Evolutionary conservation across 495 filamentous ascomycete genomes (phyloP).

Genomic region (Cercophora sp.): DNA sequence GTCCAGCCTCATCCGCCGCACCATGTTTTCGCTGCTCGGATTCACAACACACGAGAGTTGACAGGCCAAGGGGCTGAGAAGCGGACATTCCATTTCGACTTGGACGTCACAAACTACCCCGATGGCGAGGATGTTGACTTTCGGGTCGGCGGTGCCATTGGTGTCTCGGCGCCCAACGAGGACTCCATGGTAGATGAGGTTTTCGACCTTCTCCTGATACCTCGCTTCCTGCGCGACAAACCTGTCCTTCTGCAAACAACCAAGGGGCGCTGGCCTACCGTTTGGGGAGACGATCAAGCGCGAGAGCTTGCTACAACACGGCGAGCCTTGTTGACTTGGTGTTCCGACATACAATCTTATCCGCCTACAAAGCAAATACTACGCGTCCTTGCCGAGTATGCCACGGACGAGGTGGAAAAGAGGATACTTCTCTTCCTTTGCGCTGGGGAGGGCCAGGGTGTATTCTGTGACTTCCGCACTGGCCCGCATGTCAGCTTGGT

Average conservation of each 20-base stretch:
- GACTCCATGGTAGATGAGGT: slow-evolving; percentile 73
- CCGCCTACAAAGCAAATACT: slow-evolving; percentile 86
- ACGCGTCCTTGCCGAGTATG: slow-evolving; percentile 81
- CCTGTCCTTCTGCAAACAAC: slow-evolving; percentile 71
- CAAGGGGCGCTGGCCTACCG: slow-evolving; percentile 88
- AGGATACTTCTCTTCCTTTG: slow-evolving; percentile 81
- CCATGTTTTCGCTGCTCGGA: slow-evolving; percentile 78
- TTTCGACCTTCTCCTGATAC: slow-evolving; percentile 73
- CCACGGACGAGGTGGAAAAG: slow-evolving; percentile 73
- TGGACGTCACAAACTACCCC: slow-evolving; percentile 94
- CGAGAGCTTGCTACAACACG: slow-evolving; percentile 82
- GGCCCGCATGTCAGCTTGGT: slow-evolving; percentile 76
- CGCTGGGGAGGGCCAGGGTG: slow-evolving; percentile 85
- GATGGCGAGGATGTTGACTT: slow-evolving; percentile 85
- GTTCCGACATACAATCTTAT: slow-evolving; percentile 86
- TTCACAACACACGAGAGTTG: slow-evolving; percentile 78
- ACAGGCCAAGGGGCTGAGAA: slow-evolving; percentile 92
- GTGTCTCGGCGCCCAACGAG: slow-evolving; percentile 84
- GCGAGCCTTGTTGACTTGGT: slow-evolving; percentile 90
- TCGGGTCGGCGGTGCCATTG: slow-evolving; percentile 93
- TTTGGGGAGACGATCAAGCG: slow-evolving; percentile 90
- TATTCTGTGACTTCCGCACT: slow-evolving; percentile 93
- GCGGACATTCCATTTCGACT: slow-evolving; percentile 92
- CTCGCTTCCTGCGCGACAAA: slow-evolving; percentile 73
- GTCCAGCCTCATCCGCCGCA: slow-evolving; percentile 95